A percentile compares a stretch with the other conserved stretches of the same genome.
Evolutionary conservation across 345 rosid species (phyloP).

Genomic region (Physaria fendleri): DNA sequence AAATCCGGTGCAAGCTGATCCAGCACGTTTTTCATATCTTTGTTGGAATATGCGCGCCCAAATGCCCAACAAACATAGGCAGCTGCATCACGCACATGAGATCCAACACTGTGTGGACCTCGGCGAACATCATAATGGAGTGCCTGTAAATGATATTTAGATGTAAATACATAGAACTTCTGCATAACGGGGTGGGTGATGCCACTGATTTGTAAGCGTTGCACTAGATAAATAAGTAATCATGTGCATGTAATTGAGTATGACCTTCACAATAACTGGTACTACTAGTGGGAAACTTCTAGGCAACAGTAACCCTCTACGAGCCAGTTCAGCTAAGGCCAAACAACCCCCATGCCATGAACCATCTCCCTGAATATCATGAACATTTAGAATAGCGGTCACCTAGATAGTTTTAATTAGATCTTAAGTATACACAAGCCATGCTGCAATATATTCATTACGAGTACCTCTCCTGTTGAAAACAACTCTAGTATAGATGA

Average conservation of each 20-base stretch:
- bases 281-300: conserved; percentile 77
- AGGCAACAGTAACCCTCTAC: conserved; percentile 93
- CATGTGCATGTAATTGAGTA: conserved; percentile 9
- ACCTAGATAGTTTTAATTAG: neutral
- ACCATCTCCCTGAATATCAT: conserved; percentile 80
- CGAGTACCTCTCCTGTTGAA: conserved; percentile 80
- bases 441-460: conserved; percentile 4
- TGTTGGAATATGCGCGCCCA: conserved; percentile 86
- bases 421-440: neutral
- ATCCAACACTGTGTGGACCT: conserved; percentile 98
- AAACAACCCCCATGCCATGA: conserved; percentile 99
- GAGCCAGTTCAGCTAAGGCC: conserved; percentile 89
- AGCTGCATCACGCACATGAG: conserved; percentile 99
- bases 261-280: conserved; percentile 84
- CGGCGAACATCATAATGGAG: conserved; percentile 93
- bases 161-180: neutral
- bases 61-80: conserved; percentile 99
- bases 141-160: conserved; percentile 49
- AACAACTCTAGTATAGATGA: conserved; percentile 85
- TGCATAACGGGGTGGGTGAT: conserved; percentile 3
- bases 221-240: conserved; percentile 7
- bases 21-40: conserved; percentile 79
- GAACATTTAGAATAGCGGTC: conserved; percentile 18
- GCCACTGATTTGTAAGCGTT: neutral
- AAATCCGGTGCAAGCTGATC: conserved; percentile 88